Base-by-base conservation (phyloP, 495 filamentous ascomycete genomes). In the Haplographium delicatum region DNA sequence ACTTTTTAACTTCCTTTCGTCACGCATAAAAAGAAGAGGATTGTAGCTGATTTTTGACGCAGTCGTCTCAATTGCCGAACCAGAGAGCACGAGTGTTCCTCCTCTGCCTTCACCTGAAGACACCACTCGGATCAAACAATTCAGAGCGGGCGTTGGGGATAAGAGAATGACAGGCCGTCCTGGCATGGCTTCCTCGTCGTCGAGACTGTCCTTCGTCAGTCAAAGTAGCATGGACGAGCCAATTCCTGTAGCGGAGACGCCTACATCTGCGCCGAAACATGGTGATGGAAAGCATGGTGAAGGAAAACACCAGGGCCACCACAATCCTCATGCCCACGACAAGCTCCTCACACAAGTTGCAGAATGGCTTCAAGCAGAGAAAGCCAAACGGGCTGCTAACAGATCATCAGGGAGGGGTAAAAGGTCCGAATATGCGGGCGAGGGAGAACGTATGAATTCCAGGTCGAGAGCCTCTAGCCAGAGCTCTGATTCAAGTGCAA, bases 331-430 rank as follows among this genome's bases (percentile, higher is more conserved):
- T 44, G 69, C 75, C 44, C 50, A 65, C 24, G 71, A 79, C 56
- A 73, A 66, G 46, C 67, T 96, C 5, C 62, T 91, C 31, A 72
- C 78, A 34, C 86, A 91, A 61, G 81, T 96, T 19, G 71, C 74
- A 18, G 80, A 84, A 50, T 96, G 90, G 90, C 71, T 96, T 33
- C 76, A 88, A 45, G 75, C 79, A 34, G 88, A 95, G 64, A 86
- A 85, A 65, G 62, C 69, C 23, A 88, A 79, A 73, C 59, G 34
- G 38, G 60, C 39, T 48, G 61, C 45, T 43, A 57, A 27, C 54
- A 57, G 46, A 47, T 40, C 39, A 39, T 55, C 51, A 24, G 61
- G 22, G 50, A 51, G 41, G 39, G 34, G 28, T n/a, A 24, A 37
- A 20, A 27, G 19, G 43, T 18, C 39, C 28, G 19, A 38, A 1